These are phyloP conservation scores for Bryoglossum gracile DNA, from an alignment of 495 filamentous ascomycete species.

Conservation along the genomic window DNA sequence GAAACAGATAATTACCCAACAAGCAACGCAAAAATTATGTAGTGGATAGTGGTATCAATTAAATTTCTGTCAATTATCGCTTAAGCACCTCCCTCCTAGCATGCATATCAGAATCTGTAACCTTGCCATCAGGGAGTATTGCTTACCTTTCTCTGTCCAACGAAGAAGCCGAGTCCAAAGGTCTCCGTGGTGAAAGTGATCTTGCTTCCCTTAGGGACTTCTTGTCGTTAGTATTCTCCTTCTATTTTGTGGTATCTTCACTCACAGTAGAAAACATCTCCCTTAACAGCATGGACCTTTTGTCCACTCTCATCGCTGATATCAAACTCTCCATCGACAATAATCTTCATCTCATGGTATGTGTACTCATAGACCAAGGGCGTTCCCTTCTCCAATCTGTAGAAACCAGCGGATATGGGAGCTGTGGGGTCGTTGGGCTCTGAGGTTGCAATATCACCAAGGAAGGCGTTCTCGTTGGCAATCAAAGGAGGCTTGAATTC, in stretches of 20 bases:
- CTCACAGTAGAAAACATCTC: slow-evolving; percentile 63
- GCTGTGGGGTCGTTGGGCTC: slow-evolving; percentile 45
- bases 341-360: slow-evolving; percentile 75
- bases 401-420: slow-evolving; percentile 64
- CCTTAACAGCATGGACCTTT: slow-evolving; percentile 57
- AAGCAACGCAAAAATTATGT: no score
- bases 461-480: slow-evolving; percentile 66
- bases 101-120: no score
- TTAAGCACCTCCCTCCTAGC: slow-evolving; percentile 18
- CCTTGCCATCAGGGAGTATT: background rate
- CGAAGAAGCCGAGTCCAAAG: slow-evolving; percentile 66
- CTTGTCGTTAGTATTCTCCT: slow-evolving; percentile 21
- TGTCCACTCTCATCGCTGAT: slow-evolving; percentile 65
- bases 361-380: slow-evolving; percentile 67
- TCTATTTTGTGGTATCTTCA: background rate
- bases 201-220: slow-evolving; percentile 63
- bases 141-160: slow-evolving; percentile 35
- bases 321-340: slow-evolving; percentile 68
- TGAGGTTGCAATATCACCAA: slow-evolving; percentile 59
- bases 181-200: slow-evolving; percentile 68
- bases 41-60: no score
- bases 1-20: no score
- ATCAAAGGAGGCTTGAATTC: slow-evolving; percentile 64
- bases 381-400: slow-evolving; percentile 66
- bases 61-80: no score